phyloP scores from a whole-genome alignment of 2,329 filamentous ascomycete species.

The Sporothrix sp. region DNA sequence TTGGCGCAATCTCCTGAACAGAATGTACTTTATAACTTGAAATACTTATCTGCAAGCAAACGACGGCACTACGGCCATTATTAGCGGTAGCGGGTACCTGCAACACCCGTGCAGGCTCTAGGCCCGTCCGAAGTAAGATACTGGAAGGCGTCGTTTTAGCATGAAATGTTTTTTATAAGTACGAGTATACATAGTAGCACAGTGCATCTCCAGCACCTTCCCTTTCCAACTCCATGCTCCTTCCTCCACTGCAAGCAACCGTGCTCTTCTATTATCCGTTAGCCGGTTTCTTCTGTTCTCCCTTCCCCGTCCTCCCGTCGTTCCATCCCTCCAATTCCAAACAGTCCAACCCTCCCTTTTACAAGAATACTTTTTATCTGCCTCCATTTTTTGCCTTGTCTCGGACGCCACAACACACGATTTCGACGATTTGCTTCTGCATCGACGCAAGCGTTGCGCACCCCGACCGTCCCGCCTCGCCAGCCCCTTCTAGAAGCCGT shows the following conservation, averaged over 20 bases:
- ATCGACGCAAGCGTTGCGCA: background rate
- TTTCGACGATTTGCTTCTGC: background rate
- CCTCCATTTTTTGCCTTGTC: background rate
- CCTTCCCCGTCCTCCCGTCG: background rate
- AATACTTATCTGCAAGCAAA: too few relatives aligned
- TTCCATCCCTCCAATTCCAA: background rate
- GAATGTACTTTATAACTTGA: too few relatives aligned
- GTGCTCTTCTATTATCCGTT: conserved; percentile 1
- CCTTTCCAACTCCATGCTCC: background rate
- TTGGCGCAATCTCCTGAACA: background rate
- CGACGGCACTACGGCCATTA: too few relatives aligned
- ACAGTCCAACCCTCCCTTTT: conserved; percentile 2
- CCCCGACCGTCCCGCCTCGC: background rate
- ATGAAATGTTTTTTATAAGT: too few relatives aligned
- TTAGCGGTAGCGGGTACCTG: background rate
- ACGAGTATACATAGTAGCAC: too few relatives aligned
- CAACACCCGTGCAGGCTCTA: background rate
- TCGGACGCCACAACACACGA: background rate
- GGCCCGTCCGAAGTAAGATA: background rate
- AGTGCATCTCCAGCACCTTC: background rate
- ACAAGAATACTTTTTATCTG: background rate
- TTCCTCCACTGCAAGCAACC: background rate
- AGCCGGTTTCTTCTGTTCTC: conserved; percentile 2
- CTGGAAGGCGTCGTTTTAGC: too few relatives aligned
- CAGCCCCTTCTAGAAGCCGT: background rate